Evolutionary conservation across 176 grass and related monocot genomes (phyloP).

Genomic region (Metroxylon sagu): DNA sequence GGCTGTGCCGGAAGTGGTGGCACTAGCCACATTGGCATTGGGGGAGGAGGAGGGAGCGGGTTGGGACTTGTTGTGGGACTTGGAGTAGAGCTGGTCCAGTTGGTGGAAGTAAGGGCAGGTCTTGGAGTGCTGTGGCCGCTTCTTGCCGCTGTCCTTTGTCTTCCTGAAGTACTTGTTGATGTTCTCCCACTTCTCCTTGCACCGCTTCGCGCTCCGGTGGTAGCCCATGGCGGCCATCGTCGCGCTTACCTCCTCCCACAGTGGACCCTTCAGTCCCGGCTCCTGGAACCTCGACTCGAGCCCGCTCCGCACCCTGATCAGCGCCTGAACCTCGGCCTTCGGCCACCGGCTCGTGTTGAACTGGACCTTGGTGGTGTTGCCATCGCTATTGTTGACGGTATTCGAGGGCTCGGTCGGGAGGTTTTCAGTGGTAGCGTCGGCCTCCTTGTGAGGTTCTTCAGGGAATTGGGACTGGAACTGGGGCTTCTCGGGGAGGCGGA

Average conservation of each 20-base stretch:
- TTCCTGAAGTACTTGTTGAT: slow-evolving; percentile 11
- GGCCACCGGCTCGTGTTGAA: neutral
- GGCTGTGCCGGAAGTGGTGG: neutral
- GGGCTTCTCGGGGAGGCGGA: neutral
- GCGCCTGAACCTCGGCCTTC: neutral
- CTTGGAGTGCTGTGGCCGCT: neutral
- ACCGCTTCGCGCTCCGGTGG: slow-evolving; percentile 2
- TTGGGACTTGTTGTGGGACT: too few relatives aligned
- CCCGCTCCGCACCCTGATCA: neutral
- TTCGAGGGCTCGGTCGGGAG: too few relatives aligned
- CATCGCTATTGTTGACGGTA: too few relatives aligned
- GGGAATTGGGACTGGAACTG: neutral
- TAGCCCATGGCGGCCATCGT: neutral
- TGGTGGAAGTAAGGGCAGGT: slow-evolving; percentile 7
- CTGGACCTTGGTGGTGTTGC: too few relatives aligned
- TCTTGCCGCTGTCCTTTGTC: neutral
- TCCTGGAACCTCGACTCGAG: slow-evolving; percentile 5
- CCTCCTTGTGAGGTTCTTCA: too few relatives aligned
- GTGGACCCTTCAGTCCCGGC: neutral
- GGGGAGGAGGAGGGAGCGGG: too few relatives aligned
- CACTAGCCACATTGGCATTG: too few relatives aligned
- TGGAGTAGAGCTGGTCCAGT: slow-evolving; percentile 4
- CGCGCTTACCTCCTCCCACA: slow-evolving; percentile 4
- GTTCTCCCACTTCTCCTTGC: slow-evolving; percentile 16
- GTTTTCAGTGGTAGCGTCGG: too few relatives aligned